These are phyloP conservation scores for Pinus tabuliformis DNA, from an alignment of 75 land plant species.

Conservation along the genomic window DNA sequence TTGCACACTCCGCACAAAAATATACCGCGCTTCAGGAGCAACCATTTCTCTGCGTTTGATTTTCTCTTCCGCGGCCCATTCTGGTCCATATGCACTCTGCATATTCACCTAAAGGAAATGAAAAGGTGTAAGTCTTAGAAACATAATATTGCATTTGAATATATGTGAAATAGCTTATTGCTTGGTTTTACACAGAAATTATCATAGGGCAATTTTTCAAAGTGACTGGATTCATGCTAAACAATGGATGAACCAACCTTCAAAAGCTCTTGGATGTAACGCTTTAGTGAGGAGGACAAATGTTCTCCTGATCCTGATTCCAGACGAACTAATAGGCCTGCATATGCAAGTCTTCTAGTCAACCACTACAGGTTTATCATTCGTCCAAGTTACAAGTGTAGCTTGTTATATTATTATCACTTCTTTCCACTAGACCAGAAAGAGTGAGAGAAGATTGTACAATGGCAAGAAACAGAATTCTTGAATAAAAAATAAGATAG, in stretches of 20 bases:
- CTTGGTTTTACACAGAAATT: not conserved
- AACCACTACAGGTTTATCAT: slow-evolving; percentile 6
- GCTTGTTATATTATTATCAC: not conserved
- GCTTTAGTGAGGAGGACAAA: slow-evolving; percentile 60
- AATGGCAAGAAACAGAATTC: not conserved
- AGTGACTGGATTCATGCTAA: not conserved
- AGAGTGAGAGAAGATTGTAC: not conserved
- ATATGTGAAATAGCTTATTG: too few species aligned
- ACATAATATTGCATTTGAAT: not conserved
- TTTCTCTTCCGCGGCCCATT: slow-evolving; percentile 90
- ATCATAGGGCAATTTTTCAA: not conserved
- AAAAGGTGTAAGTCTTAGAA: not conserved
- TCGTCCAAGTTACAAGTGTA: not conserved
- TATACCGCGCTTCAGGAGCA: slow-evolving; percentile 75
- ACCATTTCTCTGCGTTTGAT: slow-evolving; percentile 92
- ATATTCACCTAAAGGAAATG: slow-evolving; percentile 66
- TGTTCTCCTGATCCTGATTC: slow-evolving; percentile 69
- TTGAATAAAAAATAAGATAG: not conserved
- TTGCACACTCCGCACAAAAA: slow-evolving; percentile 46
- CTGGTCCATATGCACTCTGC: slow-evolving; percentile 83
- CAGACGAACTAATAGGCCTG: slow-evolving; percentile 69
- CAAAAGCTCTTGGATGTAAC: slow-evolving; percentile 67
- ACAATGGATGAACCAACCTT: slow-evolving; percentile 43
- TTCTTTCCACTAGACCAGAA: not conserved
- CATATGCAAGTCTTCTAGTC: not conserved